Conservation (phyloP, 1,284 basidiomycete species). For the Boletus semigastroideus region DNA sequence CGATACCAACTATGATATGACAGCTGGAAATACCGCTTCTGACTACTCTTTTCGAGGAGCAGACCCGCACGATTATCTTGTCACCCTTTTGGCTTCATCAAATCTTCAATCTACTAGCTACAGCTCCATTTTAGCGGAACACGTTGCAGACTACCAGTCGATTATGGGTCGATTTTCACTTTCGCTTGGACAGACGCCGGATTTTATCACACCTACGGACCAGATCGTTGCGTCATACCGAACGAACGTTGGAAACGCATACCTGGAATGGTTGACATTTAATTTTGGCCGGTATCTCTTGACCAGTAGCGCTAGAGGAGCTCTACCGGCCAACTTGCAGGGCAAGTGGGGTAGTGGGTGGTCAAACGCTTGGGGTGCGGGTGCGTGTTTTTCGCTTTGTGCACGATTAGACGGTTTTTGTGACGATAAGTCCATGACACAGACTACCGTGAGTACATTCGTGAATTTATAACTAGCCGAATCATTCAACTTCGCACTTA, state of each 20-base stretch:
- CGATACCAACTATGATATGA: conserved; percentile 63
- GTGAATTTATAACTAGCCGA: neutral
- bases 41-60: conserved; percentile 61
- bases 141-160: conserved; percentile 50
- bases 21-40: conserved; percentile 55
- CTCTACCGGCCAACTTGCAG: conserved; percentile 68
- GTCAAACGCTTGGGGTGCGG: conserved; percentile 59
- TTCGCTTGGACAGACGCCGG: conserved; percentile 55
- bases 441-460: conserved; percentile 58
- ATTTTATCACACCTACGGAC: conserved; percentile 57
- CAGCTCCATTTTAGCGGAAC: conserved; percentile 40
- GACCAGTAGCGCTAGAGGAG: conserved; percentile 57
- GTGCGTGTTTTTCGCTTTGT: conserved; percentile 37
- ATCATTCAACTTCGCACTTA: conserved; percentile 24
- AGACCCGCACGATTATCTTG: conserved; percentile 55
- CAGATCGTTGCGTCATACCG: conserved; percentile 51
- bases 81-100: conserved; percentile 39
- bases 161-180: conserved; percentile 52
- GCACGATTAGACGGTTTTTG: neutral
- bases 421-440: neutral
- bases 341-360: conserved; percentile 66
- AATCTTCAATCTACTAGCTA: conserved; percentile 34
- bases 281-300: conserved; percentile 73
- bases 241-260: conserved; percentile 55
- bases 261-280: conserved; percentile 72